Percentiles rank a stretch among this genome's conserved stretches.
These are phyloP conservation scores for Syncephalis fuscata DNA, from an alignment of 371 early-diverging fungal genomes.

Conservation along the genomic window DNA sequence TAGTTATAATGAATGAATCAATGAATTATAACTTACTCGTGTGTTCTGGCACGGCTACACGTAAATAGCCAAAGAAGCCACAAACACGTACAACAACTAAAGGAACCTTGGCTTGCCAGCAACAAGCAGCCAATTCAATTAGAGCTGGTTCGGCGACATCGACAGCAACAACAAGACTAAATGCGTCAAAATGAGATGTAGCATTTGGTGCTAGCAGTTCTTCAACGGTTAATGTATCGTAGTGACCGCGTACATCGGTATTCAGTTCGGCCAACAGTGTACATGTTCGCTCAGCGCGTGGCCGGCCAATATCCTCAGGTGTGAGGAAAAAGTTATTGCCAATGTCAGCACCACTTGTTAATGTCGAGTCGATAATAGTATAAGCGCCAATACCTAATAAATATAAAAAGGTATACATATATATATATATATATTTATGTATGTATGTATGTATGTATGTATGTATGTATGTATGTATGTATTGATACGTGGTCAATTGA, in stretches of 20 bases:
- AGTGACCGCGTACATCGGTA: constrained; percentile 39
- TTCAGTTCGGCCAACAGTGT: constrained; percentile 72
- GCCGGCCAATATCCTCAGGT: constrained; percentile 31
- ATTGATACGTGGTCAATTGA: no score
- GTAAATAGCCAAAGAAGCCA: constrained; percentile 57
- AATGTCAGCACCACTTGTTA: constrained; percentile 43
- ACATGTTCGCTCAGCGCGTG: constrained; percentile 37
- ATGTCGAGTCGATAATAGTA: constrained; percentile 56
- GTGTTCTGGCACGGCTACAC: constrained; percentile 60
- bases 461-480: no score
- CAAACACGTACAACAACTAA: constrained; percentile 48
- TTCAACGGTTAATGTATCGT: constrained; percentile 9
- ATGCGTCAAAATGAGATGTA: constrained; percentile 36
- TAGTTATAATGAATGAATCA: background rate
- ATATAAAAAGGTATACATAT: background rate
- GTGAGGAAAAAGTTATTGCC: constrained; percentile 84
- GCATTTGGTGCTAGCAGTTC: constrained; percentile 20
- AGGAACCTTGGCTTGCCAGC: constrained; percentile 33
- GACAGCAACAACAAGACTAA: constrained; percentile 55
- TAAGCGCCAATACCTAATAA: constrained; percentile 69
- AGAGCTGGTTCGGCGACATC: constrained; percentile 34
- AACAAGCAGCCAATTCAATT: constrained; percentile 32
- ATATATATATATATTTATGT: background rate
- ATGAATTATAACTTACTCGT: constrained; percentile 19
- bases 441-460: background rate